phyloP scores from a whole-genome alignment of 352 stramenopile genomes.

The Pythium graminicola region DNA sequence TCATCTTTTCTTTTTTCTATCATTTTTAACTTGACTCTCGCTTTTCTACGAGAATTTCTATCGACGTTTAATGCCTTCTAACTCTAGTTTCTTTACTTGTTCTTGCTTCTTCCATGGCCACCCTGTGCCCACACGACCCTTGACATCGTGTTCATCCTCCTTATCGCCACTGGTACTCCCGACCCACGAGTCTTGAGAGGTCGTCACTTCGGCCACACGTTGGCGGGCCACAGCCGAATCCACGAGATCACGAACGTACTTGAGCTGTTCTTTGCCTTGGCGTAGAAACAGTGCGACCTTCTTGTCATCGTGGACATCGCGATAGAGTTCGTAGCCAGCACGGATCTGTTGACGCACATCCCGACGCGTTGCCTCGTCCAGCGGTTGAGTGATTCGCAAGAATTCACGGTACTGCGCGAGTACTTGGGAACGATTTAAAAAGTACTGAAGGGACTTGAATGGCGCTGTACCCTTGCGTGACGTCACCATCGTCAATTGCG shows the following conservation, averaged over 20 bases:
- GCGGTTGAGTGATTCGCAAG: slow-evolving; percentile 45
- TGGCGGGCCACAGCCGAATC: slow-evolving; percentile 53
- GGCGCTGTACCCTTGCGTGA: slow-evolving; percentile 5
- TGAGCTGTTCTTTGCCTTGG: slow-evolving; percentile 55
- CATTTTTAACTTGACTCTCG: background rate
- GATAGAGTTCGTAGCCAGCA: slow-evolving; percentile 44
- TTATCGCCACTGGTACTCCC: slow-evolving; percentile 11
- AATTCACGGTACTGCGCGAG: slow-evolving; percentile 63
- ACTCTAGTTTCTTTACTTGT: slow-evolving; percentile 38
- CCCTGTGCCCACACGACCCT: slow-evolving; percentile 45
- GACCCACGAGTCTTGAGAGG: slow-evolving; percentile 27
- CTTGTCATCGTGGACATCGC: slow-evolving; percentile 46
- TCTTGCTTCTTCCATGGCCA: slow-evolving; percentile 64
- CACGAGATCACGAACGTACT: slow-evolving; percentile 64
- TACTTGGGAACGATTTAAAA: slow-evolving; percentile 57
- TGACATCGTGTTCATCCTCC: slow-evolving; percentile 37
- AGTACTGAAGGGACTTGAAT: slow-evolving; percentile 72
- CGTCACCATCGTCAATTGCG: slow-evolving; percentile 4
- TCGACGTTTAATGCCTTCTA: slow-evolving; percentile 41
- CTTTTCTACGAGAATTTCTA: slow-evolving; percentile 11
- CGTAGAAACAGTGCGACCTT: slow-evolving; percentile 38
- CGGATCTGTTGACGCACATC: slow-evolving; percentile 64
- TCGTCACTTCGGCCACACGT: slow-evolving; percentile 15
- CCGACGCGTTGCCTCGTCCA: slow-evolving; percentile 32
- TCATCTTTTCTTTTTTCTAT: background rate